Base-by-base conservation (phyloP, 345 rosid species). In the Eucalyptus curtisii region DNA sequence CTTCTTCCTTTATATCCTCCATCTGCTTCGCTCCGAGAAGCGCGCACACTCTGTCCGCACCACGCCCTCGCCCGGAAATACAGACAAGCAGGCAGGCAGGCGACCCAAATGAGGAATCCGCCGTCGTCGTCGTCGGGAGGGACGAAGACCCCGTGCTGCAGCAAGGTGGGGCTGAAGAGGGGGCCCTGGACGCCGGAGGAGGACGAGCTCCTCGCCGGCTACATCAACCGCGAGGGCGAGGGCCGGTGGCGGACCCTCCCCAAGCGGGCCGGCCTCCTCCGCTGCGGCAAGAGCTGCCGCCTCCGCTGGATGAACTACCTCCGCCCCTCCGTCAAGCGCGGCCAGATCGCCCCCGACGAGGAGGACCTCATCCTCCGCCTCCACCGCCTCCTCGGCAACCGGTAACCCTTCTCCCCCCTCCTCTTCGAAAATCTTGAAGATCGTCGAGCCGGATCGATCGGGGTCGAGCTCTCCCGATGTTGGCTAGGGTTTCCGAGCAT, bases 271-370 rank as follows among this genome's bases (percentile, higher is more conserved):
- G 95, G 95, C 22, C 93, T 95, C 31, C 93, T 92, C 85, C 92
- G 96, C 48, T 95, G 96, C 81, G 96, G 96, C 49, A 95, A 95
- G 92, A 95, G 96, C 91, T 95, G 95, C 89, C 94, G 96, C 24
- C 96, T 95, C 86, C 95, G 95, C 19, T 95, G 96, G 96, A 92
- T 95, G 94, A 95, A 95, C 89, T 95, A 95, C 86, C 95, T 95
- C 89, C 91, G 95, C 9, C 96, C 95, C 57, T 91, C 91, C 42
- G 94, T 95, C 66, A 95, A 95, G 87, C 92, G 96, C 17, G 96
- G 96, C 14, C 95, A 91, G 88, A 94, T 95, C 91, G 92, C 94
- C 88, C 92, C 93, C 7, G 96, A 95, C 88, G 96, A 95, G 88
- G 96, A 95, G 61, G 96, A 95, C 91, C 95, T 95, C 90, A 95